A percentile compares a stretch with the other conserved stretches of the same genome.
Evolutionary conservation across 2,329 filamentous ascomycete genomes (phyloP).

Genomic region (Epichloe coenophiala): DNA sequence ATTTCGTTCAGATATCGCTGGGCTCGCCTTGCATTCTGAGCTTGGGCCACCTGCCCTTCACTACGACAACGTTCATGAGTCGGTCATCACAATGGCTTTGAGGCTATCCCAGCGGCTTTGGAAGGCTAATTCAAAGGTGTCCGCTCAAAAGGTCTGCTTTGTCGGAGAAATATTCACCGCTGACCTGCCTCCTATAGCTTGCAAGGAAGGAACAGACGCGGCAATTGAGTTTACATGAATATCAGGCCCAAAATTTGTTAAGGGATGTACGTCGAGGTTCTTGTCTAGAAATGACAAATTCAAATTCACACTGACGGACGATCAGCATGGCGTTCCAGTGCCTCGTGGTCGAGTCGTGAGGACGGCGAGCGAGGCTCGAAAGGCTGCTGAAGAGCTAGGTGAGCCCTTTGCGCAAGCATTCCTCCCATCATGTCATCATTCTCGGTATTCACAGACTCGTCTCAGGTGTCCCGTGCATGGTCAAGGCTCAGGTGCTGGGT

Average conservation of each 20-base stretch:
- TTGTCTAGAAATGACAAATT: no score
- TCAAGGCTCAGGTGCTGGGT: constrained; percentile 17
- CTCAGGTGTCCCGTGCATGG: constrained; percentile 11
- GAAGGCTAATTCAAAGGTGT: not conserved
- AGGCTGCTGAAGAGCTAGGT: constrained; percentile 14
- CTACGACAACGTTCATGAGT: no score
- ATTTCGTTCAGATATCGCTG: no score
- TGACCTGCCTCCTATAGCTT: not conserved
- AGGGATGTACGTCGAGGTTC: constrained; percentile 8
- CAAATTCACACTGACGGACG: not conserved
- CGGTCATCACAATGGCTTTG: not conserved
- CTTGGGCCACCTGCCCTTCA: no score
- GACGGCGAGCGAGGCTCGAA: constrained; percentile 10
- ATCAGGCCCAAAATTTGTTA: constrained; percentile 16
- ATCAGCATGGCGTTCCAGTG: constrained; percentile 14
- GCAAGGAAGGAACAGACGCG: constrained; percentile 1
- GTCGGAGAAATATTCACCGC: not conserved
- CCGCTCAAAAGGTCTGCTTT: not conserved
- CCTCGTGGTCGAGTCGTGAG: constrained; percentile 12
- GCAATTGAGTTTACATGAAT: constrained; percentile 15
- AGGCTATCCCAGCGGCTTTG: not conserved
- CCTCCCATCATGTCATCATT: not conserved
- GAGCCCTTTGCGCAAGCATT: not conserved
- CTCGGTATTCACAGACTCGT: not conserved
- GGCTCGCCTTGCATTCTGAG: no score